Percentiles rank a stretch among this genome's conserved stretches.
Conservation (phyloP, 1,284 basidiomycete species). For the Ganoderma multipileum region DNA sequence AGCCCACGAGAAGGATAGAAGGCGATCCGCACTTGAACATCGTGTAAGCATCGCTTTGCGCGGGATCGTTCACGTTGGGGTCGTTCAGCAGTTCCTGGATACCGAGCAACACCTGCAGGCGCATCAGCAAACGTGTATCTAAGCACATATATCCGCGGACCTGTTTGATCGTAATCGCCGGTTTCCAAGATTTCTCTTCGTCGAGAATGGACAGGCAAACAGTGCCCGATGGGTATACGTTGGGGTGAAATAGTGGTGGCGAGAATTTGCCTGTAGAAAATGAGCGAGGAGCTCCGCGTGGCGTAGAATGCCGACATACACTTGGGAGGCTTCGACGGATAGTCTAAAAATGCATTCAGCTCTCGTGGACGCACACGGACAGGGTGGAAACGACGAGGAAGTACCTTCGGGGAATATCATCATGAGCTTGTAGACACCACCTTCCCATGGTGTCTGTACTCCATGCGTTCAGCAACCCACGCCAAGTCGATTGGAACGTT, state of each 20-base stretch:
- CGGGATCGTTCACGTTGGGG: constrained; percentile 94
- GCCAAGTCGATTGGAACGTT: constrained; percentile 28
- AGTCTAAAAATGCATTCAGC: constrained; percentile 60
- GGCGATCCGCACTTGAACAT: constrained; percentile 87
- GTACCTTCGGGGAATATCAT: constrained; percentile 96
- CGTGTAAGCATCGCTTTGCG: constrained; percentile 96
- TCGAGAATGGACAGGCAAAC: constrained; percentile 98
- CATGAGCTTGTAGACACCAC: constrained; percentile 90
- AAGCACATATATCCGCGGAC: constrained; percentile 48
- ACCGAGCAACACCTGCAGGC: constrained; percentile 86
- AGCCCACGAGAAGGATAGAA: constrained; percentile 10
- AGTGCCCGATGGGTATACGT: constrained; percentile 98
- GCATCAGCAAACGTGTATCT: constrained; percentile 6
- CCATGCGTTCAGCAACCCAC: constrained; percentile 35
- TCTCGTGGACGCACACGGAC: constrained; percentile 26
- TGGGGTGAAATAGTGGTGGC: constrained; percentile 97
- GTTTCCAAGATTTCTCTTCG: constrained; percentile 99
- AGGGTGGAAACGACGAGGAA: constrained; percentile 16
- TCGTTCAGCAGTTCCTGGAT: constrained; percentile 95
- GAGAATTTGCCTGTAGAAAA: constrained; percentile 87
- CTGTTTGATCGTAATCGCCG: constrained; percentile 99
- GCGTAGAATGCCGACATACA: constrained; percentile 57
- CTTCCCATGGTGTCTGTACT: constrained; percentile 93
- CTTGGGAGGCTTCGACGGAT: constrained; percentile 95
- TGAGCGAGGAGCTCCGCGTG: constrained; percentile 19